Evolutionary conservation across 2,329 filamentous ascomycete species (phyloP).

Genomic region (Bipolaris gigantea): DNA sequence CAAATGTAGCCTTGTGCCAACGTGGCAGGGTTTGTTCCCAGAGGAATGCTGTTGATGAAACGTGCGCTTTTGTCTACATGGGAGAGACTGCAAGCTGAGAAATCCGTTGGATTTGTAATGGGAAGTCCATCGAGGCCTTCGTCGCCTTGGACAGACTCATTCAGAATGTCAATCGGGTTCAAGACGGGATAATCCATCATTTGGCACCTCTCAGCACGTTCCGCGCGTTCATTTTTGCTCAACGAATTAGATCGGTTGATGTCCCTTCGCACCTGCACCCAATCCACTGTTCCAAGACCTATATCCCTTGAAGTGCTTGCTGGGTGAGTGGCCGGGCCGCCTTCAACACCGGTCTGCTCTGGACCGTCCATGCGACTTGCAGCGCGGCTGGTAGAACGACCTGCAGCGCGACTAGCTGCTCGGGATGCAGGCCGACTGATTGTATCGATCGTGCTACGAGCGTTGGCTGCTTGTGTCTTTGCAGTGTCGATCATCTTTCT

Average conservation of each 20-base stretch:
- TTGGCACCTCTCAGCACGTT: conserved; percentile 85
- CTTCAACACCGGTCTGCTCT: conserved; percentile 58
- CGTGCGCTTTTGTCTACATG: conserved; percentile 95
- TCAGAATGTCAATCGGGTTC: conserved; percentile 85
- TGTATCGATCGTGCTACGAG: conserved; percentile 78
- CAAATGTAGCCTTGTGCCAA: conserved; percentile 92
- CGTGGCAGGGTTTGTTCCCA: conserved; percentile 77
- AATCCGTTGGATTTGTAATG: conserved; percentile 80
- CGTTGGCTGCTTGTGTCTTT: conserved; percentile 89
- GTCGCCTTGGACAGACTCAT: conserved; percentile 83
- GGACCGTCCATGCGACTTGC: conserved; percentile 42
- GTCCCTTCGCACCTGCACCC: conserved; percentile 96
- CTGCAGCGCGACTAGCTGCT: conserved; percentile 44
- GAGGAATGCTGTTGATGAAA: conserved; percentile 81
- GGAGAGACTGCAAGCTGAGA: conserved; percentile 74
- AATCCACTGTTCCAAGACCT: conserved; percentile 73
- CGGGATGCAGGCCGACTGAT: conserved; percentile 49
- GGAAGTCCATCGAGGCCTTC: conserved; percentile 84
- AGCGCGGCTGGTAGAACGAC: conserved; percentile 43
- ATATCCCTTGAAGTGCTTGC: conserved; percentile 65
- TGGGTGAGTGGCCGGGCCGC: conserved; percentile 45
- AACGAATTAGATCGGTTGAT: conserved; percentile 94
- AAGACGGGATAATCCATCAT: conserved; percentile 92
- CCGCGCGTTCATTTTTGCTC: conserved; percentile 81
- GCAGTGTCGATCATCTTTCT: conserved; percentile 93